Evolutionary conservation across 2,329 filamentous ascomycete genomes (phyloP).

Genomic region (Fusarium nisikadoi): DNA sequence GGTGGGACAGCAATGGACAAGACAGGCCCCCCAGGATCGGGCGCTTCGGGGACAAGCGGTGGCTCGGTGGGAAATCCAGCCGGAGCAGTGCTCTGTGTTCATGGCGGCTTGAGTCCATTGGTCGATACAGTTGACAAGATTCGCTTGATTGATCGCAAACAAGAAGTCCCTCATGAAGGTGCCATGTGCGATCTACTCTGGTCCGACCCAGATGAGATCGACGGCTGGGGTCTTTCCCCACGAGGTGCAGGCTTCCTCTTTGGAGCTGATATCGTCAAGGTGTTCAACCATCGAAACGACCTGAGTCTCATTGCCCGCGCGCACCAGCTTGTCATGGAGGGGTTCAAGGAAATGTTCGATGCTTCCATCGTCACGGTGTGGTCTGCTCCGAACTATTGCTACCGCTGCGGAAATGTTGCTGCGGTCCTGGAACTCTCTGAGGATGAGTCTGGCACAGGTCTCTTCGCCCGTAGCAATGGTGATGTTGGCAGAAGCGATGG

Average conservation of each 20-base stretch:
- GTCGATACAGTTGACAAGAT: slow-evolving; percentile 97
- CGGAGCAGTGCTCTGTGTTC: slow-evolving; percentile 92
- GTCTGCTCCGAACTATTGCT: slow-evolving; percentile 97
- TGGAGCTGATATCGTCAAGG: slow-evolving; percentile 92
- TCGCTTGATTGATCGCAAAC: slow-evolving; percentile 91
- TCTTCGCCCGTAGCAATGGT: slow-evolving; percentile 77
- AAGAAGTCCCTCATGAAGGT: slow-evolving; percentile 97
- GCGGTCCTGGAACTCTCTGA: slow-evolving; percentile 93
- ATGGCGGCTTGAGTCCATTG: slow-evolving; percentile 90
- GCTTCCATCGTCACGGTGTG: slow-evolving; percentile 97
- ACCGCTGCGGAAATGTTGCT: slow-evolving; percentile 94
- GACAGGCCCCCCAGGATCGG: slow-evolving; percentile 81
- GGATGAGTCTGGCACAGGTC: slow-evolving; percentile 78
- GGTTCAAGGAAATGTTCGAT: slow-evolving; percentile 99
- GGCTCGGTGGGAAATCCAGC: slow-evolving; percentile 73
- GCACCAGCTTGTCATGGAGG: slow-evolving; percentile 98
- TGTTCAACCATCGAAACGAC: slow-evolving; percentile 95
- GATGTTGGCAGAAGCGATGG: slow-evolving; percentile 70
- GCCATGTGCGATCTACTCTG: slow-evolving; percentile 99
- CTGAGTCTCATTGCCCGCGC: slow-evolving; percentile 91
- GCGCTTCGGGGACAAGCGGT: slow-evolving; percentile 76
- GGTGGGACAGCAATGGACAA: slow-evolving; percentile 44
- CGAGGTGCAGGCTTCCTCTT: slow-evolving; percentile 96
- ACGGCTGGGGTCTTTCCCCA: slow-evolving; percentile 94
- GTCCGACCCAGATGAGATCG: slow-evolving; percentile 98